phyloP scores from a whole-genome alignment of 2,329 filamentous ascomycete species.

The Venturia asperata region DNA sequence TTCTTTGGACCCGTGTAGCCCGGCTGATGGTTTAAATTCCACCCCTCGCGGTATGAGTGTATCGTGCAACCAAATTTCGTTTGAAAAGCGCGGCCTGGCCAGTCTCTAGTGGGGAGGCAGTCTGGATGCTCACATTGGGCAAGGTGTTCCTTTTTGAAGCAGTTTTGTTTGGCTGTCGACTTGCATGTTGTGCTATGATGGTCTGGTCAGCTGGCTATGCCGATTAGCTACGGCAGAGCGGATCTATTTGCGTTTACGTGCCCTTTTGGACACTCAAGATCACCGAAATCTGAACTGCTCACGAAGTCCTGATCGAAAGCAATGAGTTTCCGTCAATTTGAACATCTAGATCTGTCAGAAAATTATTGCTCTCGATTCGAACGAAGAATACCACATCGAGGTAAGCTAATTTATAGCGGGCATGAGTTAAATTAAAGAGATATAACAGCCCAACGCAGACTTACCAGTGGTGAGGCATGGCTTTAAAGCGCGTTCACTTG shows the following conservation, averaged over 20 bases:
- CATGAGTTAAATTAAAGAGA: neutral
- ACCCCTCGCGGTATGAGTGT: constrained; percentile 6
- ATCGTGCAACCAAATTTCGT: constrained; percentile 1
- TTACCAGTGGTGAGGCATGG: constrained; percentile 10
- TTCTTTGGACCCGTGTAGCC: constrained; percentile 2
- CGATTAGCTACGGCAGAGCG: neutral
- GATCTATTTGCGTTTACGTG: neutral
- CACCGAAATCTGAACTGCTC: too few relatives aligned
- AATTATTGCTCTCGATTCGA: neutral
- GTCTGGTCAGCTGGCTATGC: neutral
- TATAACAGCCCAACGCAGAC: neutral
- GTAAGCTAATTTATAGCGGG: too few relatives aligned
- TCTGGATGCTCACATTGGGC: constrained; percentile 11
- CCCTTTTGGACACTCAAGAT: neutral
- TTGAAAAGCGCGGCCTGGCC: constrained; percentile 2
- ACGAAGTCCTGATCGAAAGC: neutral
- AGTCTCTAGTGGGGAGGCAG: constrained; percentile 1
- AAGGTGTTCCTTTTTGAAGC: constrained; percentile 10
- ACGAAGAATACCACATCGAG: neutral
- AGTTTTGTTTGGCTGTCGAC: constrained; percentile 2
- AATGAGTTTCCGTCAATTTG: neutral
- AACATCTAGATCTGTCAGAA: neutral
- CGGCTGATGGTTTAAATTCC: constrained; percentile 7
- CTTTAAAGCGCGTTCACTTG: neutral
- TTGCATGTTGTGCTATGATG: neutral